These are phyloP conservation scores for Stephania japonica DNA, from an alignment of 164 flowering plant genomes.

Conservation along the genomic window DNA sequence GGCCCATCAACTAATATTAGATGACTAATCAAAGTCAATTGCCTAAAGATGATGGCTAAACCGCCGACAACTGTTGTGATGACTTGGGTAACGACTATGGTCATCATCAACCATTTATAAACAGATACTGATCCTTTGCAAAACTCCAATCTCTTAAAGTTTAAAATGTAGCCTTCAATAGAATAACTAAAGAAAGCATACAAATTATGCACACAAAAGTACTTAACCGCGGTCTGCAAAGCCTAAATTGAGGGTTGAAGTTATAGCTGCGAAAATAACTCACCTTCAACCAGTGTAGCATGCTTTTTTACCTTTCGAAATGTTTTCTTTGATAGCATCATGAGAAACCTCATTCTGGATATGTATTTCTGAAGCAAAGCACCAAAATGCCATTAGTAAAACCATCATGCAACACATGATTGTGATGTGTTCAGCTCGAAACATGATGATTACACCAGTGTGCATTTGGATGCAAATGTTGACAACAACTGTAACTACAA, in stretches of 20 bases:
- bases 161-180: neutral
- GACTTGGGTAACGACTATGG: too few species aligned
- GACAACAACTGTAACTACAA: constrained; percentile 8
- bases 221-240: too few species aligned
- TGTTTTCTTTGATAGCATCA: neutral
- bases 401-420: constrained; percentile 8
- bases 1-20: too few species aligned
- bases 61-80: too few species aligned
- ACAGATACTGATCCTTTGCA: neutral
- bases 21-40: too few species aligned
- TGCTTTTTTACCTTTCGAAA: neutral
- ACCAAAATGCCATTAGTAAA: constrained; percentile 6
- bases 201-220: neutral
- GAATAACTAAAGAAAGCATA: neutral
- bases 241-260: too few species aligned
- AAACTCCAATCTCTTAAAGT: neutral
- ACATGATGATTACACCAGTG: constrained; percentile 7
- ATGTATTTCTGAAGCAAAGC: neutral
- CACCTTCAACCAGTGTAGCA: neutral
- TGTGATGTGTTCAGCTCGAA: constrained; percentile 3
- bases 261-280: too few species aligned
- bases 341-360: neutral
- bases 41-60: too few species aligned
- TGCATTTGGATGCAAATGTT: constrained; percentile 8
- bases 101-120: neutral